phyloP scores from a whole-genome alignment of 2,329 filamentous ascomycete species.

The Cryphonectria japonica region DNA sequence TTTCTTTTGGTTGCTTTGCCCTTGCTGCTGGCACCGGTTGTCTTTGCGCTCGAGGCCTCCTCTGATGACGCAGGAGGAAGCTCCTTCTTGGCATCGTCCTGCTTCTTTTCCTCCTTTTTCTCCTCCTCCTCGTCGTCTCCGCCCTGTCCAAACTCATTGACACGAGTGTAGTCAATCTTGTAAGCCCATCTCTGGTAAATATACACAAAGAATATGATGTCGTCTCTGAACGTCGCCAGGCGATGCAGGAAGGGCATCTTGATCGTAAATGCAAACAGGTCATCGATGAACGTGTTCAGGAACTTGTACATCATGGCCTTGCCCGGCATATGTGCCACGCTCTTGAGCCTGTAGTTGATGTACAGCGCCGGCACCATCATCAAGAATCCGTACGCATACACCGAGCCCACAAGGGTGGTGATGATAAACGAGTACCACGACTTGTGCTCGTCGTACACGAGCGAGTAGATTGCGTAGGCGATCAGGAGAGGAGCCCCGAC shows the following conservation, averaged over 20 bases:
- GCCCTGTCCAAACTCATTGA: conserved; percentile 98
- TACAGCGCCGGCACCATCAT: conserved; percentile 99
- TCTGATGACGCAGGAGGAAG: conserved; percentile 35
- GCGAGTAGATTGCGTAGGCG: conserved; percentile 88
- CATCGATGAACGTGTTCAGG: conserved; percentile 98
- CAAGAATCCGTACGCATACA: conserved; percentile 97
- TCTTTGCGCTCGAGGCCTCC: conserved; percentile 39
- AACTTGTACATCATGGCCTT: conserved; percentile 99
- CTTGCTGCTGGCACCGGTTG: conserved; percentile 55
- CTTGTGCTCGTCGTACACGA: conserved; percentile 94
- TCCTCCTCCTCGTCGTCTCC: conserved; percentile 73
- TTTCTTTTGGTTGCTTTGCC: conserved; percentile 54
- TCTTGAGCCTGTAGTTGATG: conserved; percentile 98
- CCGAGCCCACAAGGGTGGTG: conserved; percentile 89
- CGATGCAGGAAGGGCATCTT: conserved; percentile 97
- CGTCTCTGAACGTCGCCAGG: conserved; percentile 88
- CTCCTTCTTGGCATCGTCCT: conserved; percentile 43
- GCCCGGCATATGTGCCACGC: conserved; percentile 93
- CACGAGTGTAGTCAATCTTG: conserved; percentile 84
- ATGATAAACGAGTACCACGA: conserved; percentile 98
- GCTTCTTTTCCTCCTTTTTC: conserved; percentile 37
- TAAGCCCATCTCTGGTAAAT: conserved; percentile 94
- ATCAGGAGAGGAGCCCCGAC: conserved; percentile 85
- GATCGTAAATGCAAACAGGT: conserved; percentile 97
- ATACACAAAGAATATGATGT: conserved; percentile 98